Evolutionary conservation across 805 yeast species (phyloP), one percentile per base, ranked within the genome.

Genomic region (Yarrowia sp.): DNA sequence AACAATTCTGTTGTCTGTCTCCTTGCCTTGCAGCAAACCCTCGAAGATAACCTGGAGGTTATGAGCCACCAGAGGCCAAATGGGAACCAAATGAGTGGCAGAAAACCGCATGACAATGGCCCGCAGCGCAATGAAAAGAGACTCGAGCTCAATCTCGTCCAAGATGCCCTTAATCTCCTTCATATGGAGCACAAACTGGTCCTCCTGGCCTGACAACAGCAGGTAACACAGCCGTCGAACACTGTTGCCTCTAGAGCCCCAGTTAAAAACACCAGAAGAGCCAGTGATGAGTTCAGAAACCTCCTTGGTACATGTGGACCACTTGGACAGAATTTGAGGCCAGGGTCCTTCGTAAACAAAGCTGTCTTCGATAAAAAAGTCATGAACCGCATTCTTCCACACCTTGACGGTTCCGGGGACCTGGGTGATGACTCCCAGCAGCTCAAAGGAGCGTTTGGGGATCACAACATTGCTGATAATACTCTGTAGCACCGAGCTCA

Each of bases 41-140:
- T 75, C 74, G 66, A 90, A 85, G 6, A 82, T 77, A 2, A 75
- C 73, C 63, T 84, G 85, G 65, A 93, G 73, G 64, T 84, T 84
- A 36, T 88, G 86, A 36, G 84, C 81, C 12, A 92, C 80, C 36
- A 75, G 83, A 72, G 1, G 87, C 96, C 97, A 92, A 64, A 84
- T 77, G 11, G 89, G 84, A 11, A 82, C 76, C 54, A 92, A 77
- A 71, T 89, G 92, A 19, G 83, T 75, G 48, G 84, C 85, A 24
- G 86, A 82, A 67, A 86, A 87, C 67, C 81, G 83, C 67, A 91
- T 71, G 1, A 88, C 73, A 11, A 92, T 74, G 0, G 86, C 88
- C 62, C 98, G 79, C 44, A 93, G 71, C 30, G 90, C 76, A 9
- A 83, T 70, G 69, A 85, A 83, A 1, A 86, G 76, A 56, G 83